These are phyloP conservation scores for Rusavskia elegans DNA, from an alignment of 495 filamentous ascomycete species.

Conservation along the genomic window DNA sequence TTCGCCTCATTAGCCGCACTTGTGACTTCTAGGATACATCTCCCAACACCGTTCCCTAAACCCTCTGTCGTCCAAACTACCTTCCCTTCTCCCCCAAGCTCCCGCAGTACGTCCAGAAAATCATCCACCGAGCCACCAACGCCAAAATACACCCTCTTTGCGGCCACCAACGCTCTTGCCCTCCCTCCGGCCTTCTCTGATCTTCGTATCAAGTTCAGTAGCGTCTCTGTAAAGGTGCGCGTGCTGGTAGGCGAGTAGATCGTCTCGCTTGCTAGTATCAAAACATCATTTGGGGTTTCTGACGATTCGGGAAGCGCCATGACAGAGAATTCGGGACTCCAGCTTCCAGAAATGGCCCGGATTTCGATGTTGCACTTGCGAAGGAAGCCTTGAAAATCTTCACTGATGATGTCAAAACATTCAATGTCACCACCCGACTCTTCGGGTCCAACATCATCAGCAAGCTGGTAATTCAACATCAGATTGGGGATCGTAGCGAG, in stretches of 20 bases:
- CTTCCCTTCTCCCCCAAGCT: slow-evolving; percentile 36
- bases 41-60: slow-evolving; percentile 28
- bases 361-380: slow-evolving; percentile 38
- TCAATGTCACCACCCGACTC: slow-evolving; percentile 53
- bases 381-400: slow-evolving; percentile 46
- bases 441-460: slow-evolving; percentile 12
- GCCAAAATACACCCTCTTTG: slow-evolving; percentile 91
- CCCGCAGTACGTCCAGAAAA: slow-evolving; percentile 50
- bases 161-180: slow-evolving; percentile 62
- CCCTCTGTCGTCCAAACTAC: slow-evolving; percentile 47
- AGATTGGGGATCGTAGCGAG: slow-evolving; percentile 84
- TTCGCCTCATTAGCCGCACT: neutral
- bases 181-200: slow-evolving; percentile 20
- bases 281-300: slow-evolving; percentile 12
- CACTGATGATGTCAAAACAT: slow-evolving; percentile 45
- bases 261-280: slow-evolving; percentile 80
- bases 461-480: slow-evolving; percentile 45
- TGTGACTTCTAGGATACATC: slow-evolving; percentile 28
- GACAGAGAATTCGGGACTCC: slow-evolving; percentile 53
- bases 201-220: slow-evolving; percentile 45
- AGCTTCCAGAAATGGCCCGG: slow-evolving; percentile 68
- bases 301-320: slow-evolving; percentile 20
- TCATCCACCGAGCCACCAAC: slow-evolving; percentile 88
- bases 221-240: slow-evolving; percentile 52
- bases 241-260: slow-evolving; percentile 80